These are phyloP conservation scores for Boletus rubroflammeus DNA, from an alignment of 768 basidiomycete genomes.

Conservation along the genomic window DNA sequence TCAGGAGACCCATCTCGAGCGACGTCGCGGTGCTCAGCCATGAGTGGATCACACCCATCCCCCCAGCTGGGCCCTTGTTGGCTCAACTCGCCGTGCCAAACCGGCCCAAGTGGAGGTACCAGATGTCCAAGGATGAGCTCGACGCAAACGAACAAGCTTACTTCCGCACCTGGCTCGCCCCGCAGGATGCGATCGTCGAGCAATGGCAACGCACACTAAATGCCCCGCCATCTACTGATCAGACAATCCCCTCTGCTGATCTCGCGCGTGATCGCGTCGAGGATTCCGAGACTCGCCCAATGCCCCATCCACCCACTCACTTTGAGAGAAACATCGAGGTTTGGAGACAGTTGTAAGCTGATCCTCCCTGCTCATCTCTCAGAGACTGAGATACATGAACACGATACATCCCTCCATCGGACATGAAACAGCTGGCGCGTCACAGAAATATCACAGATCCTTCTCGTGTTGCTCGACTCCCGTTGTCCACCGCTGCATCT, in stretches of 20 bases:
- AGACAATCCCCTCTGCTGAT: slow-evolving; percentile 2
- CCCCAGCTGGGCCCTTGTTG: neutral
- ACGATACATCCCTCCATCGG: neutral
- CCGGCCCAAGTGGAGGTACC: slow-evolving; percentile 83
- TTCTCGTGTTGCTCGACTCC: slow-evolving; percentile 84
- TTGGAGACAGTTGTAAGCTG: slow-evolving; percentile 84
- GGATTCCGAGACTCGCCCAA: slow-evolving; percentile 20
- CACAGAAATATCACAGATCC: slow-evolving; percentile 83
- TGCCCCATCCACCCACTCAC: slow-evolving; percentile 69
- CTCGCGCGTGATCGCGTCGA: neutral
- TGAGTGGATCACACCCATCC: slow-evolving; percentile 6
- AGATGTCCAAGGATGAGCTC: slow-evolving; percentile 84
- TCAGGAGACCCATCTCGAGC: slow-evolving; percentile 54
- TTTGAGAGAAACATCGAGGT: slow-evolving; percentile 92
- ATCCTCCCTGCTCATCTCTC: neutral
- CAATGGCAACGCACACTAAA: slow-evolving; percentile 43
- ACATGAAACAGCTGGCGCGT: slow-evolving; percentile 75
- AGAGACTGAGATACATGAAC: neutral
- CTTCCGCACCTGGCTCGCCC: slow-evolving; percentile 74
- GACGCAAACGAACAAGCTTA: slow-evolving; percentile 86
- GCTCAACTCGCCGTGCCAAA: slow-evolving; percentile 39
- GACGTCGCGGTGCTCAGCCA: slow-evolving; percentile 36
- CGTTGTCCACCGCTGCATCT: slow-evolving; percentile 87
- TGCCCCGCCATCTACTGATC: neutral
- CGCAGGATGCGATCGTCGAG: slow-evolving; percentile 56